Evolutionary conservation across 495 filamentous ascomycete genomes (phyloP), one percentile per base, ranked within the genome.

Genomic region (Xylaria intraflava): DNA sequence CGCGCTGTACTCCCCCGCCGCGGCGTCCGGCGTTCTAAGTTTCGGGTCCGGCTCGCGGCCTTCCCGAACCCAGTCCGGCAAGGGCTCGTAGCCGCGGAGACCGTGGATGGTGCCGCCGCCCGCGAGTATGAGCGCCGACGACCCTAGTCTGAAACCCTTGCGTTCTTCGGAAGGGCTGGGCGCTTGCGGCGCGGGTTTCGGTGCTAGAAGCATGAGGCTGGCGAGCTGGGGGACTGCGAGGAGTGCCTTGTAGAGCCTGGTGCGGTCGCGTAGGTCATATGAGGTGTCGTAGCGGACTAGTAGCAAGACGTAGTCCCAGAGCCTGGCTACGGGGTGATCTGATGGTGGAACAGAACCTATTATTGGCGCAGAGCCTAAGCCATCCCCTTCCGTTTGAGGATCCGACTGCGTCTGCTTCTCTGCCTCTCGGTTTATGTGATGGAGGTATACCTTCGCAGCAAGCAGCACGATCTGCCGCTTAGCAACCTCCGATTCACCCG

Each of bases 381-480:
- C 56, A 2, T 62, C 39, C n/a, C 65, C 61, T 49, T 35, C 57
- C 20, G 38, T 12, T 43, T 10, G 19, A 23, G 45, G 6, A 42
- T 49, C 52, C 36, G 45, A n/a, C 35, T 48, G 7, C 8, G 35
- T 11, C 36, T 55, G 55, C 26, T 70, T 58, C 30, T 72, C 62
- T 12, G 60, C 65, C 30, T 76, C 70, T 23, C 80, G 75, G 55
- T 91, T 92, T 17, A 96, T 71, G 63, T 94, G 78, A 62, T 95
- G 88, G 3, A 96, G 78, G 64, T 97, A 96, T 6, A 96, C 90
- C 57, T 96, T 96, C 10, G 94, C 92, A 12, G 88, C 93, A 3
- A 98, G 76, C 3, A 96, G 76, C 4, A 97, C 81, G 61, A 96
- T 93, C 65, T 97, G 93, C 39, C 88, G 77, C 65, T 95, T 96